phyloP scores from a whole-genome alignment of 768 basidiomycete species.

The Mycena albidolilacea region DNA sequence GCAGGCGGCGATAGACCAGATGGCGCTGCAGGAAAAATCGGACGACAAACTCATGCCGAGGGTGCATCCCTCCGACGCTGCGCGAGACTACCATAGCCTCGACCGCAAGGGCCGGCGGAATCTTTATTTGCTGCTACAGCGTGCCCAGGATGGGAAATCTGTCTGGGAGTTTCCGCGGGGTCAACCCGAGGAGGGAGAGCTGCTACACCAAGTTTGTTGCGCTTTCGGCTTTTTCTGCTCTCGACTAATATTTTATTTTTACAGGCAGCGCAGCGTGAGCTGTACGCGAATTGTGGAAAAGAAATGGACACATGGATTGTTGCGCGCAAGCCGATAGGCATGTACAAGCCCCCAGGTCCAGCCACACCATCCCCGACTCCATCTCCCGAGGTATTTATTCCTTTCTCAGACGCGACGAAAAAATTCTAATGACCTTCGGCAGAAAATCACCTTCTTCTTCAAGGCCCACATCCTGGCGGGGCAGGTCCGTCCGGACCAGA shows the following conservation, averaged over 20 bases:
- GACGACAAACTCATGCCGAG: slow-evolving; percentile 75
- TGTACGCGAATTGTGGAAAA: slow-evolving; percentile 80
- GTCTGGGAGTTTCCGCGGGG: slow-evolving; percentile 90
- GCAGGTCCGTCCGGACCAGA: slow-evolving; percentile 74
- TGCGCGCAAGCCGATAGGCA: slow-evolving; percentile 89
- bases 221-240: neutral
- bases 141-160: slow-evolving; percentile 60
- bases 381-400: slow-evolving; percentile 53
- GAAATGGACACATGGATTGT: slow-evolving; percentile 96
- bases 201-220: slow-evolving; percentile 80
- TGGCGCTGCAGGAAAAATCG: slow-evolving; percentile 72
- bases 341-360: slow-evolving; percentile 68
- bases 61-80: slow-evolving; percentile 71
- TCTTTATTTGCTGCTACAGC: slow-evolving; percentile 86
- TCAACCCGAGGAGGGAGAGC: slow-evolving; percentile 71
- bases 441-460: slow-evolving; percentile 91
- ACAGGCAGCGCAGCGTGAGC: slow-evolving; percentile 82
- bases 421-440: slow-evolving; percentile 4
- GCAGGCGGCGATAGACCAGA: slow-evolving; percentile 71
- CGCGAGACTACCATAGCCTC: slow-evolving; percentile 77
- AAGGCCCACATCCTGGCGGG: slow-evolving; percentile 95
- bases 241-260: slow-evolving; percentile 17
- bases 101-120: slow-evolving; percentile 90
- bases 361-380: slow-evolving; percentile 43
- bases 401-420: slow-evolving; percentile 2